Evolutionary conservation across 139 green algal genomes (phyloP), one percentile per base, ranked within the genome.

Genomic region (Gonium pectorale): DNA sequence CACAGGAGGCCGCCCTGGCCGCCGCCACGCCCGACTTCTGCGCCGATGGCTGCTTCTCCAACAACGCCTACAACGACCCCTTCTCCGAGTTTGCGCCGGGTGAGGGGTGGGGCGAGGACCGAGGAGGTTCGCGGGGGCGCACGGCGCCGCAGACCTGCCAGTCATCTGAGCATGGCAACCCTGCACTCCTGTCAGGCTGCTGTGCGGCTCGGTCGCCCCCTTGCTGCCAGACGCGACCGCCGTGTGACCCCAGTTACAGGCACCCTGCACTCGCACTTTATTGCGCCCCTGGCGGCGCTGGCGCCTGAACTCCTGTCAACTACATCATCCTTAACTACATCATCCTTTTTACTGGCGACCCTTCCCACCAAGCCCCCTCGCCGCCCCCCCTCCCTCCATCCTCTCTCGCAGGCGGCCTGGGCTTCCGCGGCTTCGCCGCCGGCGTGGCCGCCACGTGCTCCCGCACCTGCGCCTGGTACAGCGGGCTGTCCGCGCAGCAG

Each of bases 71-170:
- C 86, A 66, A 84, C 84, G 51, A 97, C 78, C 93, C 94, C n/a
- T 96, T 97, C 81, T 83, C 90, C 19, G 94, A 97, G 79, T 94
- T 93, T 74, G 86, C 89, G n/a, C 38, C 79, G 1, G 78, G 75
- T 62, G 40, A 1, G 67, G 9, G 13, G 35, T 26, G 22, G 24
- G 29, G 29, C 35, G 3, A n/a, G 29, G 15, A 38, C 56, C n/a
- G n/a, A n/a, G n/a, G n/a, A n/a, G n/a, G n/a, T n/a, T n/a, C n/a
- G n/a, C n/a, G n/a, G n/a, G n/a, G n/a, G n/a, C n/a, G n/a, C n/a
- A n/a, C n/a, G n/a, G n/a, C n/a, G n/a, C n/a, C n/a, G n/a, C n/a
- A n/a, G n/a, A n/a, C n/a, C n/a, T n/a, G n/a, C n/a, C n/a, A n/a
- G n/a, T n/a, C n/a, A n/a, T n/a, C n/a, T n/a, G n/a, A n/a, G n/a